Percentiles rank a stretch among this genome's conserved stretches.
phyloP scores from a whole-genome alignment of 192 early-diverging fungal species.

The Jimgerdemannia lactiflua region DNA sequence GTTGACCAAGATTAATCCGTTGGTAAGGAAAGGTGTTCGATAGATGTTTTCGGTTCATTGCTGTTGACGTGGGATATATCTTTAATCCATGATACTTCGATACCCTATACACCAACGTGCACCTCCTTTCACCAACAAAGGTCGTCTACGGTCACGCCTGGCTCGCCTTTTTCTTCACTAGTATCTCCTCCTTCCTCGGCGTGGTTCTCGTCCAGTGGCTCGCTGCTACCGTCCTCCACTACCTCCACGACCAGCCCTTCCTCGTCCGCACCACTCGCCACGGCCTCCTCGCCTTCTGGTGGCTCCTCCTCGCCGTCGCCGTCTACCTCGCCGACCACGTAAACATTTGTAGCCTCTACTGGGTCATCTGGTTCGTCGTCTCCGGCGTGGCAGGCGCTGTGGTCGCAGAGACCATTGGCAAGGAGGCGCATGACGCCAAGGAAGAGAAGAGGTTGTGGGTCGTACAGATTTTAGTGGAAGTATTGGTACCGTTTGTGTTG shows the following conservation, averaged over 20 bases:
- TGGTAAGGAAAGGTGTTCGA: slow-evolving; percentile 16
- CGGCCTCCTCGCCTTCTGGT: slow-evolving; percentile 42
- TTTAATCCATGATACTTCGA: no score
- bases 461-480: slow-evolving; percentile 16
- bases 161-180: slow-evolving; percentile 4
- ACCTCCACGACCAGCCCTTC: no score
- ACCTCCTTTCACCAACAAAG: neutral
- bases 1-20: slow-evolving; percentile 31
- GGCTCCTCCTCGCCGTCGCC: slow-evolving; percentile 35
- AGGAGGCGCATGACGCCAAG: neutral
- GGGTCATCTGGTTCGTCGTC: slow-evolving; percentile 32
- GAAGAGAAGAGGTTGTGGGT: slow-evolving; percentile 1
- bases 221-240: neutral
- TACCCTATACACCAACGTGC: neutral
- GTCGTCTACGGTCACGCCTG: slow-evolving; percentile 16
- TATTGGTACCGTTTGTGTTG: slow-evolving; percentile 28
- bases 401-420: slow-evolving; percentile 14
- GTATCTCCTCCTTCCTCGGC: slow-evolving; percentile 13
- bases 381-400: slow-evolving; percentile 29
- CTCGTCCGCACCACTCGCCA: slow-evolving; percentile 3
- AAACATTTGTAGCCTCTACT: slow-evolving; percentile 36
- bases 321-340: slow-evolving; percentile 16
- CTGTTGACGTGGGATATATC: no score
- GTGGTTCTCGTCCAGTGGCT: slow-evolving; percentile 9
- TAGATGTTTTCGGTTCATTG: no score